phyloP scores from a whole-genome alignment of 768 basidiomycete genomes.

The Mycena maculata region DNA sequence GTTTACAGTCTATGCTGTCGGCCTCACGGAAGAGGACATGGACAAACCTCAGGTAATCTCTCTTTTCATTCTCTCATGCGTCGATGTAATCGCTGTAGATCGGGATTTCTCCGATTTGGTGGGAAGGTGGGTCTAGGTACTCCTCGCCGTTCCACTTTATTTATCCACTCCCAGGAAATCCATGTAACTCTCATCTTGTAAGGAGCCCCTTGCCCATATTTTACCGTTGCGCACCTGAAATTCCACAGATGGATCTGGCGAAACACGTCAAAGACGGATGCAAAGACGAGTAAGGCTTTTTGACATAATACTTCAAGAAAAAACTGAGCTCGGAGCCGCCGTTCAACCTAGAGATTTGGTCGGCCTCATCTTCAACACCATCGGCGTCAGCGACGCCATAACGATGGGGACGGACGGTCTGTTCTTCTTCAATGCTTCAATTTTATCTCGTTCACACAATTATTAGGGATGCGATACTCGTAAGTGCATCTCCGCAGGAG shows the following conservation, averaged over 20 bases:
- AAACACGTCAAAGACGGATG: constrained; percentile 87
- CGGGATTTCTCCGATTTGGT: constrained; percentile 91
- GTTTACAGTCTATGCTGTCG: constrained; percentile 77
- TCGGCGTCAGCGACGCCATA: constrained; percentile 85
- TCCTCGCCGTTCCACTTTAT: not conserved
- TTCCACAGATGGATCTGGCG: constrained; percentile 76
- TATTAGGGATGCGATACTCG: constrained; percentile 95
- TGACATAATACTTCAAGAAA: no score
- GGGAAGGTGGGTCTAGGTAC: constrained; percentile 75
- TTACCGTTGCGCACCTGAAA: not conserved
- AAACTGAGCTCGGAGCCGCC: no score
- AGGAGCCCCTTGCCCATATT: constrained; percentile 32
- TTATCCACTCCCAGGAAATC: constrained; percentile 67
- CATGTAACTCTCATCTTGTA: constrained; percentile 87
- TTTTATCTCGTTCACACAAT: no score
- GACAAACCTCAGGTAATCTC: constrained; percentile 78
- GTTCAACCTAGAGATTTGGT: no score
- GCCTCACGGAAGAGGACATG: constrained; percentile 84
- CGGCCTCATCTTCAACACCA: constrained; percentile 86
- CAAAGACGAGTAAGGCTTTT: constrained; percentile 78
- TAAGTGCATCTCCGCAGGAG: constrained; percentile 50
- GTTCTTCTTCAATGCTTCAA: constrained; percentile 33
- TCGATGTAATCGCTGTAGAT: constrained; percentile 59
- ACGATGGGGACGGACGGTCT: constrained; percentile 90
- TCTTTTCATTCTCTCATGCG: constrained; percentile 10